These are phyloP conservation scores for Hanseniaspora singularis DNA, from an alignment of 805 yeast species.

Conservation along the genomic window DNA sequence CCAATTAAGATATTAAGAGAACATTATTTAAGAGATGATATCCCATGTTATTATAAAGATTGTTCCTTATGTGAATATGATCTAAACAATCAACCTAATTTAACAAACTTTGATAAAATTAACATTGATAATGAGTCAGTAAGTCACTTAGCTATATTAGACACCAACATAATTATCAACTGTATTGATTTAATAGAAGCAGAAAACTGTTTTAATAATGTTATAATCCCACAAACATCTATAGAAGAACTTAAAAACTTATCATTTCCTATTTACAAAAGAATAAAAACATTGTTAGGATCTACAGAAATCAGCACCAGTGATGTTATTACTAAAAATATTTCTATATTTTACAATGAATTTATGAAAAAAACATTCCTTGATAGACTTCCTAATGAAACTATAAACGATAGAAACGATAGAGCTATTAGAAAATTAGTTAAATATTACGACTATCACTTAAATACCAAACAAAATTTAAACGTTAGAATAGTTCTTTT, in stretches of 20 bases:
- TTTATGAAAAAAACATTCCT: slow-evolving; percentile 62
- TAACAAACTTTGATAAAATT: slow-evolving; percentile 53
- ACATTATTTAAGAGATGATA: slow-evolving; percentile 83
- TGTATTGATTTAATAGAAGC: slow-evolving; percentile 85
- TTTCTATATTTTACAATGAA: slow-evolving; percentile 87
- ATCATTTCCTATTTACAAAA: slow-evolving; percentile 76
- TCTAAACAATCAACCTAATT: slow-evolving; percentile 41
- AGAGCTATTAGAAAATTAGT: slow-evolving; percentile 72
- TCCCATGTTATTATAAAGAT: slow-evolving; percentile 71
- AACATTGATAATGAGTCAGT: slow-evolving; percentile 37
- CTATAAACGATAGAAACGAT: slow-evolving; percentile 82
- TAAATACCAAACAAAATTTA: slow-evolving; percentile 26
- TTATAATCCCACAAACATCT: slow-evolving; percentile 88
- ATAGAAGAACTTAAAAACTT: slow-evolving; percentile 83
- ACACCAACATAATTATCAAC: slow-evolving; percentile 76
- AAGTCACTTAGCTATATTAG: slow-evolving; percentile 72
- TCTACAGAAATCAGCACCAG: slow-evolving; percentile 22
- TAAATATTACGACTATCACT: slow-evolving; percentile 59
- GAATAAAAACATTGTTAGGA: slow-evolving; percentile 66
- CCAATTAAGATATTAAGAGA: slow-evolving; percentile 74
- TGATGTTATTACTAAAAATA: slow-evolving; percentile 56
- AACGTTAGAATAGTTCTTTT: slow-evolving; percentile 44
- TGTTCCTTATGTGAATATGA: slow-evolving; percentile 51
- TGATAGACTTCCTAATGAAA: slow-evolving; percentile 49
- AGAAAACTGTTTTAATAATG: slow-evolving; percentile 66